Evolutionary conservation across 164 flowering plant genomes (phyloP).

Genomic region (Santalum album): DNA sequence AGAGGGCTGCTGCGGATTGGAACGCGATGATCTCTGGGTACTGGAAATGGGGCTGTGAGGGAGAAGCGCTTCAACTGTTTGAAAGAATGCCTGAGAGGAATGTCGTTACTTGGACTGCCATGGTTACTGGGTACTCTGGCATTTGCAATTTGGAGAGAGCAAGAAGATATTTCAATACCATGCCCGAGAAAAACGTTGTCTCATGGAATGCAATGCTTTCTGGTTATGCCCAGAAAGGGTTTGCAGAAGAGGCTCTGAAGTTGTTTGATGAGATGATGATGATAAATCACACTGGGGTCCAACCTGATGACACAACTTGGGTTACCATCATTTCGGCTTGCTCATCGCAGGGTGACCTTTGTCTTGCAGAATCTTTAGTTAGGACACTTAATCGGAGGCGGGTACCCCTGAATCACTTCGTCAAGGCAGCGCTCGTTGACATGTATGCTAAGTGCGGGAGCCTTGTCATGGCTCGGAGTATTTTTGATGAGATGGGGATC

Average conservation of each 20-base stretch:
- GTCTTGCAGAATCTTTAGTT: slow-evolving; percentile 42
- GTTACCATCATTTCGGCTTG: slow-evolving; percentile 46
- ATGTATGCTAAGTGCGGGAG: slow-evolving; percentile 47
- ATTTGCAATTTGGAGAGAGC: slow-evolving; percentile 42
- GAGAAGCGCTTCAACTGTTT: slow-evolving; percentile 40
- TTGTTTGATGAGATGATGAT: slow-evolving; percentile 51
- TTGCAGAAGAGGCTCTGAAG: slow-evolving; percentile 33
- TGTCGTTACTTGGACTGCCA: slow-evolving; percentile 74
- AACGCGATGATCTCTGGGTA: slow-evolving; percentile 62
- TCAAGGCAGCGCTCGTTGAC: slow-evolving; percentile 43
- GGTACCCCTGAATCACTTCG: slow-evolving; percentile 31
- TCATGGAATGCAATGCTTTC: slow-evolving; percentile 86
- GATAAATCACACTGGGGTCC: slow-evolving; percentile 14
- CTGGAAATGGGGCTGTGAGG: slow-evolving; percentile 47
- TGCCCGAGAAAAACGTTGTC: slow-evolving; percentile 60
- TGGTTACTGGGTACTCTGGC: slow-evolving; percentile 60
- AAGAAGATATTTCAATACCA: slow-evolving; percentile 38
- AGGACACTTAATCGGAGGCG: slow-evolving; percentile 24
- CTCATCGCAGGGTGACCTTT: slow-evolving; percentile 35
- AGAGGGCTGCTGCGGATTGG: slow-evolving; percentile 45
- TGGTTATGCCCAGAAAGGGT: slow-evolving; percentile 59
- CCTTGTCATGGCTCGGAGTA: slow-evolving; percentile 29
- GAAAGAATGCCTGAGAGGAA: slow-evolving; percentile 47
- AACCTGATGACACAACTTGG: slow-evolving; percentile 65
- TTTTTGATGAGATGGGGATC: slow-evolving; percentile 46